Evolutionary conservation across 2,329 filamentous ascomycete genomes (phyloP), one percentile per base, ranked within the genome.

Genomic region (Fusarium phyllophilum): DNA sequence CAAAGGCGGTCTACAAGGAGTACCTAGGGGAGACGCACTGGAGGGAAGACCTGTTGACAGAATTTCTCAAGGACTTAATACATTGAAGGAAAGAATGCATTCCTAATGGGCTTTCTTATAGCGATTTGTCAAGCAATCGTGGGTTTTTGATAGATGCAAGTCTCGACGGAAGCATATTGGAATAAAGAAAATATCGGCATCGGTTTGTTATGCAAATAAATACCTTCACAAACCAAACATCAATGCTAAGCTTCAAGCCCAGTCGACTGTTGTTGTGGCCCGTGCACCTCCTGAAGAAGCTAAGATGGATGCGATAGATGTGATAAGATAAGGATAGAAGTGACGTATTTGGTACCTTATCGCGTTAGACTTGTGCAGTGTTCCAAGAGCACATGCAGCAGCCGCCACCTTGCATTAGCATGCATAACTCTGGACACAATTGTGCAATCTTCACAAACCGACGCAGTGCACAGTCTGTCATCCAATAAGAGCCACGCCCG

Each of bases 401-500:
- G n/a, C 12, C 6, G 13, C 9, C 4, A 36, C 17, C 5, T 29
- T 18, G 20, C 34, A 31, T 26, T 5, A 8, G 1, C 2, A 17
- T 65, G 63, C 34, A 68, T 39, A 69, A 56, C 1, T 26, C n/a
- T 5, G 4, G 5, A 34, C 8, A 12, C 2, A 0, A 2, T 2
- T 26, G 2, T 38, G 36, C 12, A 41, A n/a, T 22, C 6, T 42
- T 8, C n/a, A 62, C 8, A 17, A 9, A 3, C 4, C 8, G 10
- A 14, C 20, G 18, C 41, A 45, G 8, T 52, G 45, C 17, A 12
- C 0, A 1, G 0, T 0, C 17, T 15, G 8, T n/a, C 8, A 61
- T 80, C 78, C 57, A 72, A 73, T 66, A 61, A 72, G 68, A 71
- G 62, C 17, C 81, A 82, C 80, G 80, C 81, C 79, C 81, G 77